Base-by-base conservation (phyloP, 176 grass and related monocot genomes). In the Avena sativa region DNA sequence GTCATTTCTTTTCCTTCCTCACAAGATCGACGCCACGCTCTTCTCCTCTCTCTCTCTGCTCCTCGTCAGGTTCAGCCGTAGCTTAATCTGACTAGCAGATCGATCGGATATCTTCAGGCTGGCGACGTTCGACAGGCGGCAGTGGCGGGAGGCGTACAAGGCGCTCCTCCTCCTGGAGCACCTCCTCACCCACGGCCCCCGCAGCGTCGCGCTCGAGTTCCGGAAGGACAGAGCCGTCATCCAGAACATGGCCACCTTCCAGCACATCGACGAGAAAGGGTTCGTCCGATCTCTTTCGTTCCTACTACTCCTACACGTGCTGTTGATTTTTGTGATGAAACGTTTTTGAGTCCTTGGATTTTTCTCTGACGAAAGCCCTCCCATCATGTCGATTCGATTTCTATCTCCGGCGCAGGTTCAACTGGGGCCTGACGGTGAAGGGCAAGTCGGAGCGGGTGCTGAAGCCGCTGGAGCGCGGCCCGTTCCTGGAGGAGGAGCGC, bases 121-220 rank as follows among this genome's bases (percentile, higher is more conserved):
- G 55, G 73, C 87, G 4, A 76, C 89, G 67, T 96, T 94, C 87
- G 94, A 94, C 66, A 52, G 88, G 86, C 83, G 86, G 89, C 94
- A 96, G 68, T 99, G 97, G 94, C 89, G 97, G 11, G 89, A 91
- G 87, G 21, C 90, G n/a, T 99, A 96, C 90, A 91, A 93, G 85
- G 92, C 97, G 46, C 75, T 99, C 3, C 85, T 96, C 21, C 92
- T 99, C 11, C 83, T 99, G 17, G 97, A 99, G 13, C 92, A 96
- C 78, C 94, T 99, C 56, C 83, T 99, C 32, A 94, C 83, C 58
- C 97, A 96, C 78, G 97, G 94, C 1, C 97, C 97, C 0, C 90
- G 83, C 21, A 99, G 93, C 75, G 86, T 87, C 20, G 85, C 92
- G 0, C 23, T 46, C 0, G 97, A 99, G 89, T 99, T 99, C 88